Evolutionary conservation across 139 green algal species (phyloP).

Genomic region (Yamagishiella unicocca): DNA sequence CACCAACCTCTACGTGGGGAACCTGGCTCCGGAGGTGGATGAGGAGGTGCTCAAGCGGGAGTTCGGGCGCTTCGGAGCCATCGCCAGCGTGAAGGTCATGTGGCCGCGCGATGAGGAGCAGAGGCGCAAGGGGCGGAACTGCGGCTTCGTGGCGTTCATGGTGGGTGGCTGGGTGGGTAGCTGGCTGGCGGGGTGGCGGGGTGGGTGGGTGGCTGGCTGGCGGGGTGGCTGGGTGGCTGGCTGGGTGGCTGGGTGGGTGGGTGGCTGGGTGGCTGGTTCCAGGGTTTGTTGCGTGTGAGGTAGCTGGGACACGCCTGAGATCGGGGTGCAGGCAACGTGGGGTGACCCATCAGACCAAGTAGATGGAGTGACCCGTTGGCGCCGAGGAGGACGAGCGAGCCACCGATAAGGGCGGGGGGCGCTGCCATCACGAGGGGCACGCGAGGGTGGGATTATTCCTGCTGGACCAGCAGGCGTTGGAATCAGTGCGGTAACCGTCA

Average conservation of each 20-base stretch:
- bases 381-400: no score
- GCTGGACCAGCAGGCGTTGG: no score
- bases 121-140: slow-evolving; percentile 86
- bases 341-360: no score
- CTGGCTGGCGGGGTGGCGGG: background rate
- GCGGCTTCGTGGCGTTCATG: slow-evolving; percentile 98
- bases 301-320: no score
- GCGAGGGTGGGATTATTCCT: no score
- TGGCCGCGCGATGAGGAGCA: slow-evolving; percentile 97
- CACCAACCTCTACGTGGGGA: slow-evolving; percentile 96
- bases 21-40: slow-evolving; percentile 85
- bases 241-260: background rate
- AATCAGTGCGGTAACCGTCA: no score
- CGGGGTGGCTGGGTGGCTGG: background rate
- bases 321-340: no score
- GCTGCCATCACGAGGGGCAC: no score
- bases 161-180: slow-evolving; percentile 54
- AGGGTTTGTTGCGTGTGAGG: no score
- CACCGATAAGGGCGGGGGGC: no score
- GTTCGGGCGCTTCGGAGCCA: slow-evolving; percentile 92
- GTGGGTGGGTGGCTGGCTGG: background rate
- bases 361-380: no score
- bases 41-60: slow-evolving; percentile 83
- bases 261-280: background rate
- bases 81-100: slow-evolving; percentile 97